phyloP scores from a whole-genome alignment of 2,329 filamentous ascomycete genomes.

The Cercospora zeae-maydis region DNA sequence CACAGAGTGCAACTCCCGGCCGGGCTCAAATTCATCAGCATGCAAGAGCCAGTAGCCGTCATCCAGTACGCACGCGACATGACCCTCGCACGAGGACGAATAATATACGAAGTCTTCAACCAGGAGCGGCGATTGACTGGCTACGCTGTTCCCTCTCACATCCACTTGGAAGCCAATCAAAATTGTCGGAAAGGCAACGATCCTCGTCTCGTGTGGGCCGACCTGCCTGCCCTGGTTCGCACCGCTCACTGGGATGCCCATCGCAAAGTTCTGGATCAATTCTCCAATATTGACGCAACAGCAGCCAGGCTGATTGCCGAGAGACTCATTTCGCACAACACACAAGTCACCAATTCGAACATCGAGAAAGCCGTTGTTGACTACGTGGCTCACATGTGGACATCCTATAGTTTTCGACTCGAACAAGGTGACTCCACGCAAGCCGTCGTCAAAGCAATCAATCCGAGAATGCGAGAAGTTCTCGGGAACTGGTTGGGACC shows the following conservation, averaged over 20 bases:
- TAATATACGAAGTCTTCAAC: constrained; percentile 18
- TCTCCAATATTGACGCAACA: constrained; percentile 10
- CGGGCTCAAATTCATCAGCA: constrained; percentile 4
- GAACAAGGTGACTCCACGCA: constrained; percentile 4
- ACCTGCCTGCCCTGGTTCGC: background rate
- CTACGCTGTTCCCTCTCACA: constrained; percentile 12
- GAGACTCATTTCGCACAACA: background rate
- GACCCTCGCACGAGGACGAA: constrained; percentile 16
- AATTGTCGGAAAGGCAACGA: background rate
- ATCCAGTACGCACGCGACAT: constrained; percentile 18
- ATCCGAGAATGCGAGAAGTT: constrained; percentile 13
- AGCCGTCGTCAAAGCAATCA: constrained; percentile 6
- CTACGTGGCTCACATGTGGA: constrained; percentile 16
- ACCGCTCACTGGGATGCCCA: background rate
- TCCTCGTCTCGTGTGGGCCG: background rate
- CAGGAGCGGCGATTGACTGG: constrained; percentile 2
- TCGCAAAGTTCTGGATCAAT: constrained; percentile 15
- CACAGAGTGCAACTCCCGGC: background rate
- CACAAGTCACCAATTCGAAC: background rate
- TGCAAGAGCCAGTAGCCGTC: constrained; percentile 1
- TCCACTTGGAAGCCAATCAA: constrained; percentile 9
- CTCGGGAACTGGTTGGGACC: constrained; percentile 12
- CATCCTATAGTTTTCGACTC: constrained; percentile 13
- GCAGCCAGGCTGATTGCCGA: constrained; percentile 15
- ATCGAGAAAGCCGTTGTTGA: constrained; percentile 17